Base-by-base conservation (phyloP, 352 stramenopile genomes). In the Globisporangium yorkense region DNA sequence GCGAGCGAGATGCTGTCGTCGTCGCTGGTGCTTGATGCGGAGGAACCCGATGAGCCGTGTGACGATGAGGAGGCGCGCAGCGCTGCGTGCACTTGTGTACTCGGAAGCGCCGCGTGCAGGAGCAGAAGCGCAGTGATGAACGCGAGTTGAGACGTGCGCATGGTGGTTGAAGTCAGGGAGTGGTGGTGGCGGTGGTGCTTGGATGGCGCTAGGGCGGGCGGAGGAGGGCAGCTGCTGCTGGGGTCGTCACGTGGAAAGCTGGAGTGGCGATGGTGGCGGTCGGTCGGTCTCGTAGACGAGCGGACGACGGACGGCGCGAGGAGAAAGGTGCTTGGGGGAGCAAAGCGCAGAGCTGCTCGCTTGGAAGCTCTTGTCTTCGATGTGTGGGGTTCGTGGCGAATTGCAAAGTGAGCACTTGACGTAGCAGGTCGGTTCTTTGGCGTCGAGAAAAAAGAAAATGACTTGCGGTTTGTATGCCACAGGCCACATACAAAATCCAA, bases 161-260 rank as follows among this genome's bases (percentile, higher is more conserved):
- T 47, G 18, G 0, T 24, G 24, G 24, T 27, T 27, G 24, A 27
- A 27, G 24, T 27, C 24, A 27, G 24, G 24, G 5, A 8, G 40
- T 51, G 6, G 45, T 13, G 10, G n/a, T 31, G 3, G 16, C 8
- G 2, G 9, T 43, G 39, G 4, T 41, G 39, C 33, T 37, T 37
- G 33, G 33, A 10, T 18, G 24, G 29, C 29, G 27, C 20, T 58
- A 58, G 53, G 53, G 53, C 29, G 53, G 53, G 27, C n/a, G 33
- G 18, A 50, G 53, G 27, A 60, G 54, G 20, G 54, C 45, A 43
- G 54, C 55, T 40, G 55, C 55, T 60, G 40, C 52, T 21, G 18
- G 53, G 21, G 18, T 45, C 12, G 5, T 21, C 27, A 29, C 29
- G 41, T 13, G 53, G 27, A 29, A n/a, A 33, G 53, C 41, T 58